These are phyloP conservation scores for Wickerhamomyces subpelliculosus DNA, from an alignment of 805 yeast genomes.

Conservation along the genomic window DNA sequence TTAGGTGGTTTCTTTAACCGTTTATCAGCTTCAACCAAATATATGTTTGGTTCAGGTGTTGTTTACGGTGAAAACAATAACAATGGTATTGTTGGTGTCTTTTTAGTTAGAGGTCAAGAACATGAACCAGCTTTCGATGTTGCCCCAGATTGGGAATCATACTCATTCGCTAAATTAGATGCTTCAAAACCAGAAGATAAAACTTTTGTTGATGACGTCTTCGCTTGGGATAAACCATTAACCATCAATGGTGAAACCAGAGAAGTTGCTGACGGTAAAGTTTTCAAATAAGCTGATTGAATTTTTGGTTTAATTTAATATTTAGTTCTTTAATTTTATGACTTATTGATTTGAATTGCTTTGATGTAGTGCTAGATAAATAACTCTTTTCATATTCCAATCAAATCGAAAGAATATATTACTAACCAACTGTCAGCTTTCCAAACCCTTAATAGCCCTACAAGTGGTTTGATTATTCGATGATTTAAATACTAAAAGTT, in stretches of 20 bases:
- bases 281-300: conserved; percentile 60
- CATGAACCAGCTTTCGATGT: conserved; percentile 87
- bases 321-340: too few species aligned
- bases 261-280: conserved; percentile 97
- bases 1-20: conserved; percentile 98
- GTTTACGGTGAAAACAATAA: conserved; percentile 98
- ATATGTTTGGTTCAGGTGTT: conserved; percentile 87
- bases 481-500: too few species aligned
- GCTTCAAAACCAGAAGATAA: conserved; percentile 65
- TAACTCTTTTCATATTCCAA: too few species aligned
- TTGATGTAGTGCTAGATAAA: too few species aligned
- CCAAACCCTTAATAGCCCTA: too few species aligned
- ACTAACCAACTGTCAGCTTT: too few species aligned
- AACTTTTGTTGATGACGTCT: conserved; percentile 80
- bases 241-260: conserved; percentile 67
- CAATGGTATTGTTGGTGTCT: conserved; percentile 95
- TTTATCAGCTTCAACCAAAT: conserved; percentile 85
- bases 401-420: too few species aligned
- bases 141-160: conserved; percentile 99
- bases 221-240: conserved; percentile 98
- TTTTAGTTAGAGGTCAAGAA: conserved; percentile 94
- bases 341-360: too few species aligned
- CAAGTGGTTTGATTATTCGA: too few species aligned
- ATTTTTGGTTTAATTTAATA: neutral
- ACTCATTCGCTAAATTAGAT: conserved; percentile 77